Percentiles rank a stretch among this genome's conserved stretches.
Evolutionary conservation across 2,329 filamentous ascomycete species (phyloP).

Genomic region (Penicillium sp.): DNA sequence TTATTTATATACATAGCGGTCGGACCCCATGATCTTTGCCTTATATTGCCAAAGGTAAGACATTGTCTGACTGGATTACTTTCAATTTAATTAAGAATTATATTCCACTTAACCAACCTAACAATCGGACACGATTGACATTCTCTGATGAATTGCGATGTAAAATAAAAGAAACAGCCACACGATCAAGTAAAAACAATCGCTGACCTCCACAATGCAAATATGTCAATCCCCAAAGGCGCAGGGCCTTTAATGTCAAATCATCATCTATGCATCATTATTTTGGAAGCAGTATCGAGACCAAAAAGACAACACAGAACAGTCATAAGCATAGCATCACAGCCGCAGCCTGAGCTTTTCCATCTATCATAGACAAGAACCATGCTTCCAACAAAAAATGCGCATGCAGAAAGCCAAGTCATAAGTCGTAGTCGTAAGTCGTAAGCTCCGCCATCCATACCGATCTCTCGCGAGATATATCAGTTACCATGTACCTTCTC

Average conservation of each 20-base stretch:
- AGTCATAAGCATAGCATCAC: neutral
- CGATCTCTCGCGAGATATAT: neutral
- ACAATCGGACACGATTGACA: neutral
- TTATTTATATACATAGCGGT: neutral
- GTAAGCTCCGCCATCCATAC: slow-evolving; percentile 9
- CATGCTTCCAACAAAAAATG: neutral
- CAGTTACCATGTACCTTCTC: neutral
- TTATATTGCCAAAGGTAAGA: too few relatives aligned
- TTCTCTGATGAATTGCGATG: neutral
- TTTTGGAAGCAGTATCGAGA: neutral
- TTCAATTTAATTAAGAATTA: too few relatives aligned
- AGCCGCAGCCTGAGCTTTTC: slow-evolving; percentile 1
- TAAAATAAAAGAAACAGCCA: neutral
- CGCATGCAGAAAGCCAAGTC: slow-evolving; percentile 5
- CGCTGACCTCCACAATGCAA: neutral
- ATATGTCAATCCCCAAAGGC: neutral
- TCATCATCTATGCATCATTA: slow-evolving; percentile 1
- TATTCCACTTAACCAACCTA: too few relatives aligned
- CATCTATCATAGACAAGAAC: slow-evolving; percentile 11
- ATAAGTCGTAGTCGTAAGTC: slow-evolving; percentile 23
- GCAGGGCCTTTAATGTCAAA: neutral
- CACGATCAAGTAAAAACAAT: neutral
- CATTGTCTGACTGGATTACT: too few relatives aligned
- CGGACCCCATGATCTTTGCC: neutral
- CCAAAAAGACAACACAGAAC: neutral